Evolutionary conservation across 2,329 filamentous ascomycete genomes (phyloP).

Genomic region (Penicillium sp.): DNA sequence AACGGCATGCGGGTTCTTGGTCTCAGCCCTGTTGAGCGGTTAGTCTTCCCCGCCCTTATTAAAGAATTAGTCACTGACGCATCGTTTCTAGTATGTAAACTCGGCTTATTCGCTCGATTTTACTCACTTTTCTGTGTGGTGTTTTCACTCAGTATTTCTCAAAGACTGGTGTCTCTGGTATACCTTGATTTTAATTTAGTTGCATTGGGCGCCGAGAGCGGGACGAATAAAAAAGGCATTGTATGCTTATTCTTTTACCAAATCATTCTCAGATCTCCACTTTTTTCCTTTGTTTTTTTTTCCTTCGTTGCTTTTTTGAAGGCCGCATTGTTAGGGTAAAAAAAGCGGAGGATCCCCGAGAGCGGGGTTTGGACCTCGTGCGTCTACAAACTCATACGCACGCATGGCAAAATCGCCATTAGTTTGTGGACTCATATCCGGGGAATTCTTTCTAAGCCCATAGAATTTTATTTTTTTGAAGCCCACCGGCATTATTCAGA

Average conservation of each 20-base stretch:
- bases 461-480: neutral
- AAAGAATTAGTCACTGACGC: conserved; percentile 8
- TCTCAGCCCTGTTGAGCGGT: conserved; percentile 62
- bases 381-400: neutral
- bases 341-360: neutral
- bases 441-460: neutral
- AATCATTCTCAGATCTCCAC: neutral
- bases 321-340: neutral
- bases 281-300: neutral
- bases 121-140: neutral
- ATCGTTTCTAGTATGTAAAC: conserved; percentile 28
- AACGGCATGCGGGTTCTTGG: conserved; percentile 67
- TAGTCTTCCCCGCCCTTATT: conserved; percentile 13
- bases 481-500: no score
- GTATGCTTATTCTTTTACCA: conserved; percentile 1
- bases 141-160: conserved; percentile 3
- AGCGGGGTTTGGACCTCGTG: neutral
- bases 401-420: neutral
- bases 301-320: neutral
- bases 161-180: conserved; percentile 11
- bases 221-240: conserved; percentile 17
- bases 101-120: neutral
- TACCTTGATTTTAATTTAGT: conserved; percentile 15
- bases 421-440: neutral
- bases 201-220: conserved; percentile 24